phyloP scores from a whole-genome alignment of 2,329 filamentous ascomycete genomes.

The Alternaria arborescens region DNA sequence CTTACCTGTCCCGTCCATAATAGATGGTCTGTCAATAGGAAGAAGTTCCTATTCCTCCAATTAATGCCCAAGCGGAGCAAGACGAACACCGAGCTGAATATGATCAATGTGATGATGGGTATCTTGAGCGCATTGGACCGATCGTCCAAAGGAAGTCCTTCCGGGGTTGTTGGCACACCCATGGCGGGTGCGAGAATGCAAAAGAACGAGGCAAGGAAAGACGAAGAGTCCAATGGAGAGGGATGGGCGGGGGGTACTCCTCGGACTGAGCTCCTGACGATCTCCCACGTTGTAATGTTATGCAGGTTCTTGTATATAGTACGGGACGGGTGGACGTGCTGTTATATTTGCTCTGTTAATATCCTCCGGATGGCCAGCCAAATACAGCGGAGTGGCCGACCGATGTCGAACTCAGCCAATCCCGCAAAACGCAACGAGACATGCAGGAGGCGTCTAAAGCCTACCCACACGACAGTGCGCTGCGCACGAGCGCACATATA shows the following conservation, averaged over 20 bases:
- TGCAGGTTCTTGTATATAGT: neutral
- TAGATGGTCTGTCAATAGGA: slow-evolving; percentile 35
- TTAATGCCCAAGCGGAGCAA: slow-evolving; percentile 29
- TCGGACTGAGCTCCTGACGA: neutral
- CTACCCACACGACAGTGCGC: slow-evolving; percentile 3
- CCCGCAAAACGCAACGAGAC: neutral
- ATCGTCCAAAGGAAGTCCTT: slow-evolving; percentile 30
- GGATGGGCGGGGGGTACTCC: neutral
- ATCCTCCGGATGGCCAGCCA: neutral
- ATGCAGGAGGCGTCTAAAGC: slow-evolving; percentile 8
- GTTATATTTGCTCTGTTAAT: slow-evolving; percentile 16
- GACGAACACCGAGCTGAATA: slow-evolving; percentile 37
- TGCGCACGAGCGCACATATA: slow-evolving; percentile 1
- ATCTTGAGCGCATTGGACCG: slow-evolving; percentile 35
- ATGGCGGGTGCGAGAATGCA: slow-evolving; percentile 17
- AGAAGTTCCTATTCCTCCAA: slow-evolving; percentile 32
- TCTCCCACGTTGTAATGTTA: neutral
- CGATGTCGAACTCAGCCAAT: slow-evolving; percentile 6
- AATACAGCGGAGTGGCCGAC: neutral
- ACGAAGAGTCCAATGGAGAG: neutral
- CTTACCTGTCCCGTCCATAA: slow-evolving; percentile 37
- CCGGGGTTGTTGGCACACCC: slow-evolving; percentile 18
- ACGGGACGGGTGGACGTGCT: slow-evolving; percentile 3
- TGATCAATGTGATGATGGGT: slow-evolving; percentile 29
- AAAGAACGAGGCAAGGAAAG: neutral